These are phyloP conservation scores for Aspergillus novoparasiticus DNA, from an alignment of 2,329 filamentous ascomycete species.

Conservation along the genomic window DNA sequence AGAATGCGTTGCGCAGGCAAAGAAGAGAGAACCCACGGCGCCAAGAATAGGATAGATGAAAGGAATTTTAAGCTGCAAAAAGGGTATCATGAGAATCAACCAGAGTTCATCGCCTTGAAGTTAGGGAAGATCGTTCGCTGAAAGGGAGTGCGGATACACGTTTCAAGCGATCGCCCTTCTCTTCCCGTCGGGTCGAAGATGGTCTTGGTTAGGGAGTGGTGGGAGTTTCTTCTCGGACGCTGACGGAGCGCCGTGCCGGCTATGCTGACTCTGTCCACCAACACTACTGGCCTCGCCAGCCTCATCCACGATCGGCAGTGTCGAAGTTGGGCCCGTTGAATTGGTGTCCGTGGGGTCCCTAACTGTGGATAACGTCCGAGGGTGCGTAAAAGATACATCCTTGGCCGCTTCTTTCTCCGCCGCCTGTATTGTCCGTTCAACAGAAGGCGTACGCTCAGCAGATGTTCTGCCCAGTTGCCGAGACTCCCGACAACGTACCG, in stretches of 20 bases:
- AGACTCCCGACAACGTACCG: constrained; percentile 53
- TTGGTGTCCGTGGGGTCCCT: constrained; percentile 61
- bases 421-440: constrained; percentile 58
- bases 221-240: constrained; percentile 35
- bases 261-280: constrained; percentile 60
- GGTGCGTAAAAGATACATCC: constrained; percentile 62
- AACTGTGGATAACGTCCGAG: constrained; percentile 61
- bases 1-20: constrained; percentile 23
- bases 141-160: background rate
- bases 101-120: constrained; percentile 1
- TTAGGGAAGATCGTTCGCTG: background rate
- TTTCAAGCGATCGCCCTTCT: constrained; percentile 25
- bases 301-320: constrained; percentile 85
- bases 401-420: constrained; percentile 67
- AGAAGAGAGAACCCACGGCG: constrained; percentile 16
- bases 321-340: constrained; percentile 55
- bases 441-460: constrained; percentile 42
- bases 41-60: constrained; percentile 13
- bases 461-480: constrained; percentile 31
- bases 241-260: constrained; percentile 35
- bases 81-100: constrained; percentile 26
- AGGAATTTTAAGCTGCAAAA: constrained; percentile 19
- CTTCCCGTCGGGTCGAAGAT: constrained; percentile 23
- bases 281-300: constrained; percentile 75
- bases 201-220: constrained; percentile 25